Conservation (phyloP, 2,329 filamentous ascomycete genomes). For the Thielaviopsis punctulata region DNA sequence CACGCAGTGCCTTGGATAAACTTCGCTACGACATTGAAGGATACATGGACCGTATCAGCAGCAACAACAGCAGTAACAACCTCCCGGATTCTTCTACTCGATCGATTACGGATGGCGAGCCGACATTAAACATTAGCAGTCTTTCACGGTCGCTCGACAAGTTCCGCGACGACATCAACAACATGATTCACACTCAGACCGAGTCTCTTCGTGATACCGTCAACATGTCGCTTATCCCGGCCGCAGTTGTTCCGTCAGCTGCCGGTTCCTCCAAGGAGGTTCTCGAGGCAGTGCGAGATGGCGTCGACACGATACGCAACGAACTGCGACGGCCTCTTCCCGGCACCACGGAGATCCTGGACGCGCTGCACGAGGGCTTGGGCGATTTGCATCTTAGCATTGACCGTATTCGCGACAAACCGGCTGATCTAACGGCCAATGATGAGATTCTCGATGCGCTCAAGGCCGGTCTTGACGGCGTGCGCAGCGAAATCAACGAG, state of each 20-base stretch:
- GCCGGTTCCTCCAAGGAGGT: conserved; percentile 36
- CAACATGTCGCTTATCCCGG: conserved; percentile 49
- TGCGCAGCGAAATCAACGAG: conserved; percentile 62
- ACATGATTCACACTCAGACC: conserved; percentile 62
- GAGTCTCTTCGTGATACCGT: conserved; percentile 66
- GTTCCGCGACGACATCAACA: conserved; percentile 49
- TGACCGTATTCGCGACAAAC: conserved; percentile 61
- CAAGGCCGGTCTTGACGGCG: conserved; percentile 58
- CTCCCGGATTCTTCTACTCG: not conserved
- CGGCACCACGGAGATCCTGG: conserved; percentile 74
- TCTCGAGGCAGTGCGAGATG: conserved; percentile 50
- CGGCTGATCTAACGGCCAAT: conserved; percentile 64
- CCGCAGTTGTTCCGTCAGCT: conserved; percentile 22
- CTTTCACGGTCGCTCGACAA: conserved; percentile 37
- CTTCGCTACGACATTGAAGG: conserved; percentile 64
- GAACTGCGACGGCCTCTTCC: conserved; percentile 52
- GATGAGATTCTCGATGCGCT: conserved; percentile 82
- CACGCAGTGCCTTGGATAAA: conserved; percentile 72
- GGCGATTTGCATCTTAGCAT: conserved; percentile 61
- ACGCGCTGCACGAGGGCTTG: conserved; percentile 77
- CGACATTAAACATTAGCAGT: conserved; percentile 49
- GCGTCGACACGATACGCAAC: conserved; percentile 55
- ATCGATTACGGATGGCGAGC: conserved; percentile 47
- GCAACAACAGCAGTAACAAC: not conserved
- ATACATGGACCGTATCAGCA: conserved; percentile 58